A percentile compares a stretch with the other conserved stretches of the same genome.
These are phyloP conservation scores for Aspergillus haitiensis DNA, from an alignment of 495 filamentous ascomycete genomes.

Conservation along the genomic window DNA sequence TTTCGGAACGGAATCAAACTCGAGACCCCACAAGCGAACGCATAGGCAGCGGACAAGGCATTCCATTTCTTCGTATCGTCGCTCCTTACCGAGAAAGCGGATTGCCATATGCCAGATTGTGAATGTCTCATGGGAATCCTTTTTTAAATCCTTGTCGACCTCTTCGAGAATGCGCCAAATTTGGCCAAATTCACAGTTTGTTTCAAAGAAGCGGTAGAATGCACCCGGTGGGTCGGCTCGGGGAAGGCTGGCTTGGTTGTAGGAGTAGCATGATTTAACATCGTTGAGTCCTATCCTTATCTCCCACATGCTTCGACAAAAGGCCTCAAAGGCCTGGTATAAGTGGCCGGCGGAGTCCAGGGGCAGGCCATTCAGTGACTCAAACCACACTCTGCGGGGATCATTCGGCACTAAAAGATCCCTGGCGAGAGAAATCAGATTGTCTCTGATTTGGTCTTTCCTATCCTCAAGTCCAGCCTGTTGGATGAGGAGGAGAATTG, in stretches of 20 bases:
- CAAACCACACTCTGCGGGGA: conserved; percentile 4
- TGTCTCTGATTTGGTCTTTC: neutral
- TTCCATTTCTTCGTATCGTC: no score
- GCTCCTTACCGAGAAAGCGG: no score
- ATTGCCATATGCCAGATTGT: no score
- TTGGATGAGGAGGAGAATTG: neutral
- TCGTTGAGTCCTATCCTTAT: neutral
- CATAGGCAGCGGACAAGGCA: no score
- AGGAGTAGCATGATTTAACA: neutral
- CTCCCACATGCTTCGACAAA: neutral
- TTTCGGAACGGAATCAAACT: no score
- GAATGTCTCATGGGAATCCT: no score
- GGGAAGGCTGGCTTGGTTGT: conserved; percentile 6
- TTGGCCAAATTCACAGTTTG: neutral
- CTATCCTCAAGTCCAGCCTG: neutral
- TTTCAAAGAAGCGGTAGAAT: neutral
- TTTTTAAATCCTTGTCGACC: no score
- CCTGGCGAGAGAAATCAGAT: neutral
- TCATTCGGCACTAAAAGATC: neutral
- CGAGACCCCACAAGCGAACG: no score
- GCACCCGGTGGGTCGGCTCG: neutral
- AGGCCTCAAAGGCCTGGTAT: neutral
- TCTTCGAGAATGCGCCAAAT: neutral
- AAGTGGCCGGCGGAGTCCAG: neutral
- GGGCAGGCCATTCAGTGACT: neutral